Evolutionary conservation across 176 grass and related monocot species (phyloP), one percentile per base, ranked within the genome.

Genomic region (Lolium multiflorum): DNA sequence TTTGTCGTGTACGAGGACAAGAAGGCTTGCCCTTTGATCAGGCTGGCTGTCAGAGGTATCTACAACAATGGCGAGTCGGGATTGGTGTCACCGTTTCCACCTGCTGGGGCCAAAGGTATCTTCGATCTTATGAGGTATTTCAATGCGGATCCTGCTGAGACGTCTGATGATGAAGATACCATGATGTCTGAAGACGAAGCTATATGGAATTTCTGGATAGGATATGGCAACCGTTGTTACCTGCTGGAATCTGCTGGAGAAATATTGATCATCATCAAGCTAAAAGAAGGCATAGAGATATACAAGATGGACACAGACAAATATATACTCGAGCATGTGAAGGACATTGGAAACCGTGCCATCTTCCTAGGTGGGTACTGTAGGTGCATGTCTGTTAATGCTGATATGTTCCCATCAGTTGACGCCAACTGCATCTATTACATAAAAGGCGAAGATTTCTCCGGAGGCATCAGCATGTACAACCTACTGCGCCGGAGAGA

Each of bases 281-380:
- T 79, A 24, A 46, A 44, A 24, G 41, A 22, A 14, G 70, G 43
- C n/a, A 13, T 48, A 11, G 70, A 13, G 5, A 3, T 48, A 10
- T 73, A 73, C 70, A 73, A 22, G 21, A 1, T 74, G 21, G 44
- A 74, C 44, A 50, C 46, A 1, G 21, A 50, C 20, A 74, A 13
- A 14, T 60, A 35, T 21, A 14, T 22, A 14, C 54, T 50, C 12
- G 13, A 74, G 44, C 46, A 14, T 74, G 44, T 50, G 21, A 15
- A 26, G 21, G 7, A 25, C 71, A 74, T 74, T 50, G 46, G 71
- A 11, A 74, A 50, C 21, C 22, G 71, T 50, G 44, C 71, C n/a
- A 74, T 49, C 71, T 74, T 74, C 71, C 21, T 73, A 48, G 70
- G 12, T 73, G 41, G 46, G 2, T 74, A 74, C 46, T 74, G 21